Conservation (phyloP, 306 rosid genomes). For the Bauhinia variegata region DNA sequence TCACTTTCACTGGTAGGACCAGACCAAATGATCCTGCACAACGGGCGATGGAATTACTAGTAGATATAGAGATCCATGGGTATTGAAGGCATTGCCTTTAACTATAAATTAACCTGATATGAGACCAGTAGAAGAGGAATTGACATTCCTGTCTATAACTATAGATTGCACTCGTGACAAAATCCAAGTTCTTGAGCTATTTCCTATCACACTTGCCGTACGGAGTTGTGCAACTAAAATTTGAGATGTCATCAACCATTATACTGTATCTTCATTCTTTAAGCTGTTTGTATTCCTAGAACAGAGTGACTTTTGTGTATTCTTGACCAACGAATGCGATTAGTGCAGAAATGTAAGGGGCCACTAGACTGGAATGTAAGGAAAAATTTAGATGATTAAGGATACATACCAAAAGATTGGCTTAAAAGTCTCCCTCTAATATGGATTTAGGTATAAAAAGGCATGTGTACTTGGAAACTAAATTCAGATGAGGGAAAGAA, state of each 20-base stretch:
- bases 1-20: conserved; percentile 30
- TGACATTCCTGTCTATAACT: too few relatives aligned
- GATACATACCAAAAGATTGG: conserved; percentile 26
- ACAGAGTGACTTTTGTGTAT: conserved; percentile 9
- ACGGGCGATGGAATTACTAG: conserved; percentile 6
- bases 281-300: background rate
- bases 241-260: background rate
- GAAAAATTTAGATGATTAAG: conserved; percentile 14
- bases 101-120: too few relatives aligned
- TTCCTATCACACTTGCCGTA: too few relatives aligned
- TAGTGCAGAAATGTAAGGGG: conserved; percentile 22
- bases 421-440: background rate
- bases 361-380: conserved; percentile 23
- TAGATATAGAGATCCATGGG: background rate
- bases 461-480: conserved; percentile 38
- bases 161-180: too few relatives aligned
- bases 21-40: conserved; percentile 14
- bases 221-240: too few relatives aligned
- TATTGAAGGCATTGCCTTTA: too few relatives aligned
- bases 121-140: too few relatives aligned
- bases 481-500: conserved; percentile 43
- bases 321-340: conserved; percentile 24
- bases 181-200: too few relatives aligned
- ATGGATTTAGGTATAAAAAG: conserved; percentile 30
- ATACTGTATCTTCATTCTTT: background rate